Percentiles rank a stretch among this genome's conserved stretches.
phyloP scores from a whole-genome alignment of 176 grass and related monocot species.

The Oryza australiensis region DNA sequence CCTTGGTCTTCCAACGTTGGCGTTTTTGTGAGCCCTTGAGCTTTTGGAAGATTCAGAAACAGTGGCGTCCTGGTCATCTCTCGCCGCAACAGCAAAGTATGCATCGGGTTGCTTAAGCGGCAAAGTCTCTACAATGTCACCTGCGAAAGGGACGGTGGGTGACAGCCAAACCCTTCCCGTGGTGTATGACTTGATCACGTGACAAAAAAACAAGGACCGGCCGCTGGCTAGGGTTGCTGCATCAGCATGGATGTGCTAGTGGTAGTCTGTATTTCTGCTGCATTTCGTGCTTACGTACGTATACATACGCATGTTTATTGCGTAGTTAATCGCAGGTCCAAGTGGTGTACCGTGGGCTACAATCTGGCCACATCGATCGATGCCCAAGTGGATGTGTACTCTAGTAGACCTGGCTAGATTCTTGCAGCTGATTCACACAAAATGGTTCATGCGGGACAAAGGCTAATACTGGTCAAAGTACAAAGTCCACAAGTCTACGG shows the following conservation, averaged over 20 bases:
- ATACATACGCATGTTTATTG: background rate
- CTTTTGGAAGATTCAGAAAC: background rate
- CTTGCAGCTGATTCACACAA: background rate
- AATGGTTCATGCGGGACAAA: background rate
- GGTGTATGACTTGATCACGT: background rate
- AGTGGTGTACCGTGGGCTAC: background rate
- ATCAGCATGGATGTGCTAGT: background rate
- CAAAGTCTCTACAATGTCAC: background rate
- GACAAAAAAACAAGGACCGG: background rate
- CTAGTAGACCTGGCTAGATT: background rate
- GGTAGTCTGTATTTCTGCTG: background rate
- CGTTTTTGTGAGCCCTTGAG: background rate
- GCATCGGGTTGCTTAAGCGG: background rate
- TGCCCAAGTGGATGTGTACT: background rate
- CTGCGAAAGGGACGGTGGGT: background rate
- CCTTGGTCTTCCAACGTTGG: background rate
- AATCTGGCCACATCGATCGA: background rate
- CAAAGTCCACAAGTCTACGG: constrained; percentile 24
- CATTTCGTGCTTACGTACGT: background rate
- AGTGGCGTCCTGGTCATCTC: no score
- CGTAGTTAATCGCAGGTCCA: background rate
- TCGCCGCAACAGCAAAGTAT: no score
- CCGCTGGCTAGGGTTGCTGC: background rate
- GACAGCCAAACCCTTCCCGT: background rate
- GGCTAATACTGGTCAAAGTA: constrained; percentile 6